Percentiles rank a stretch among this genome's conserved stretches.
phyloP scores from a whole-genome alignment of 2,329 filamentous ascomycete species.

The Fusarium annulatum region DNA sequence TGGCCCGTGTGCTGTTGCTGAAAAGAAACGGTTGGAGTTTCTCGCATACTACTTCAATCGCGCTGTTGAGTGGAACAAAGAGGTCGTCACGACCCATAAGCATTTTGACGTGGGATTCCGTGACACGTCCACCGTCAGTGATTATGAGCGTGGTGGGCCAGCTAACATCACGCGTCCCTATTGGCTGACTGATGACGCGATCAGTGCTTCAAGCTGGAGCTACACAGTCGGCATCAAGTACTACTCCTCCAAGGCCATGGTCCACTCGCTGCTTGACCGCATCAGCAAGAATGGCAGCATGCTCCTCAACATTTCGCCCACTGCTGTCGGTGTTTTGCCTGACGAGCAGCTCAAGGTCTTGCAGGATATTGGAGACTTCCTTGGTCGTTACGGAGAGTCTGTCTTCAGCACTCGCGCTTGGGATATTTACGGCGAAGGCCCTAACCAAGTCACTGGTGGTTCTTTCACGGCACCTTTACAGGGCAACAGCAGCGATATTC shows the following conservation, averaged over 20 bases:
- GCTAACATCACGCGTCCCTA: slow-evolving; percentile 10
- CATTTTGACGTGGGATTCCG: slow-evolving; percentile 18
- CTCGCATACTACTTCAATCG: slow-evolving; percentile 19
- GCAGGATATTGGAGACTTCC: slow-evolving; percentile 5
- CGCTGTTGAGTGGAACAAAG: slow-evolving; percentile 7
- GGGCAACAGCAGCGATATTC: slow-evolving; percentile 18
- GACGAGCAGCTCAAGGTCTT: slow-evolving; percentile 12
- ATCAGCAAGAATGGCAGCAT: slow-evolving; percentile 21
- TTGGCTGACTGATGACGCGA: slow-evolving; percentile 14
- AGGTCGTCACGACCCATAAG: slow-evolving; percentile 13
- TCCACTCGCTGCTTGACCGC: slow-evolving; percentile 8
- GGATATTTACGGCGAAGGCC: slow-evolving; percentile 10
- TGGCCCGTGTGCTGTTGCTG: slow-evolving; percentile 5
- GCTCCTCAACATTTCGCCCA: slow-evolving; percentile 12
- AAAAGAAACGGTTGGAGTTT: slow-evolving; percentile 3
- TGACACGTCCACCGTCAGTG: slow-evolving; percentile 13
- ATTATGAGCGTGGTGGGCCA: slow-evolving; percentile 12
- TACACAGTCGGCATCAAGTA: slow-evolving; percentile 18
- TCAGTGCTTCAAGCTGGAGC: slow-evolving; percentile 21
- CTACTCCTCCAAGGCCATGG: slow-evolving; percentile 18
- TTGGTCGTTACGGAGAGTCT: slow-evolving; percentile 3
- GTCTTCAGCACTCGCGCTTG: slow-evolving; percentile 3
- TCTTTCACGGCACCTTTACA: slow-evolving; percentile 5
- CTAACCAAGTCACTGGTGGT: slow-evolving; percentile 7
- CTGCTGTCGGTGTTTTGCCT: not conserved